A percentile compares a stretch with the other conserved stretches of the same genome.
These are phyloP conservation scores for Musa schizocarpa DNA, from an alignment of 176 grass and related monocot species.

Conservation along the genomic window DNA sequence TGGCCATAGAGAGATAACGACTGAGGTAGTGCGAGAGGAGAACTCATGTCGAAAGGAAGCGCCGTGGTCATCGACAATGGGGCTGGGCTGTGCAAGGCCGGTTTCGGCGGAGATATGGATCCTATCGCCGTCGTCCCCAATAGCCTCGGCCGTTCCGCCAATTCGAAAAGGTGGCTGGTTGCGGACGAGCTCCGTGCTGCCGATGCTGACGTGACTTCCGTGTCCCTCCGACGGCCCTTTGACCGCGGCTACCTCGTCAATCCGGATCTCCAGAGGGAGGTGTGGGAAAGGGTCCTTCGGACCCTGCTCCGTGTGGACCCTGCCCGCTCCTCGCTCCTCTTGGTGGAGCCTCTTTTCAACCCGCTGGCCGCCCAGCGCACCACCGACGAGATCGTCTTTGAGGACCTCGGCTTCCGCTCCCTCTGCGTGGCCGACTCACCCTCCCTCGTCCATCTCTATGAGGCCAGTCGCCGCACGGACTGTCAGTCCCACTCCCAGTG, in stretches of 20 bases:
- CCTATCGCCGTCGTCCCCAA: slow-evolving; percentile 75
- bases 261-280: slow-evolving; percentile 61
- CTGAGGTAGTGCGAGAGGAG: too few species aligned
- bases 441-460: slow-evolving; percentile 81
- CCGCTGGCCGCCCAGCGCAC: slow-evolving; percentile 61
- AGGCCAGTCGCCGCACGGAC: slow-evolving; percentile 36
- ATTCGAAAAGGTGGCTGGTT: slow-evolving; percentile 63
- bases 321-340: slow-evolving; percentile 51
- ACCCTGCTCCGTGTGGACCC: slow-evolving; percentile 52
- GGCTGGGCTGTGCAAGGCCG: slow-evolving; percentile 82
- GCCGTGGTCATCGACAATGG: slow-evolving; percentile 93
- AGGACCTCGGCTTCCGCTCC: slow-evolving; percentile 74
- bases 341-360: slow-evolving; percentile 81
- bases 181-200: slow-evolving; percentile 70
- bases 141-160: slow-evolving; percentile 50
- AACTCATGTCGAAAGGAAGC: slow-evolving; percentile 4
- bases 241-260: slow-evolving; percentile 96
- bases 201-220: slow-evolving; percentile 59
- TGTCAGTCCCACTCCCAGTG: slow-evolving; percentile 31
- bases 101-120: slow-evolving; percentile 72
- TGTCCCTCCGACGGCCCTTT: slow-evolving; percentile 68
- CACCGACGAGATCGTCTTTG: slow-evolving; percentile 79
- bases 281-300: slow-evolving; percentile 76
- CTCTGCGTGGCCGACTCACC: slow-evolving; percentile 75
- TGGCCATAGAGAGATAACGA: too few species aligned